Evolutionary conservation across 805 yeast species (phyloP), one percentile per base, ranked within the genome.

Genomic region (Candida piceae): DNA sequence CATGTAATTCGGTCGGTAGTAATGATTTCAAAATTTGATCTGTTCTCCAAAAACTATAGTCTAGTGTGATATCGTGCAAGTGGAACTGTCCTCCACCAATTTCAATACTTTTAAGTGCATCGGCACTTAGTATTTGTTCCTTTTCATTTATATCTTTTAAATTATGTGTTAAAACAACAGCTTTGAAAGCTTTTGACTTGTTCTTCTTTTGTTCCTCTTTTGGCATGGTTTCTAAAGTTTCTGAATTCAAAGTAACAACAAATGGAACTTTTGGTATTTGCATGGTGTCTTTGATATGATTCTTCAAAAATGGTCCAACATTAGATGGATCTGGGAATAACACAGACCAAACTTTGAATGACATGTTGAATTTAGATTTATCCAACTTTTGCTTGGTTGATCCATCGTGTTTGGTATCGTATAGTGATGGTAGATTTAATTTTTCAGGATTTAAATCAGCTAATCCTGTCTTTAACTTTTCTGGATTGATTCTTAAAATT

Each of bases 21-120:
- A 88, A 74, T 0, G 95, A 74, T 31, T 69, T 66, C 26, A 93
- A 65, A 12, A 93, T 82, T 48, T 93, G 96, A 38, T 94, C 98
- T 0, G 89, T 70, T 47, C 78, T 78, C 97, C 97, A 93, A 58
- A 76, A 85, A 34, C 76, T 70, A 56, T 93, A 93, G 44, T 69
- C 81, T 34, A 93, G 60, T 0, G 52, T 55, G 39, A 86, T 64
- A 3, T 61, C 66, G 51, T 83, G 79, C 2, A 80, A 76, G 26
- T 60, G 58, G 10, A 83, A 55, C 5, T 57, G 53, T 1, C 78
- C 72, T 0, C 68, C 62, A 30, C 68, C 65, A 21, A 73, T 70
- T 11, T 65, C 49, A 2, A 89, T 59, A 39, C 69, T 69, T 10
- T 60, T 59, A 19, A 60, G 45, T 0, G 85, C 69, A 10, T 53